Conservation (phyloP, 306 rosid genomes). For the Cicer yamashitae region DNA sequence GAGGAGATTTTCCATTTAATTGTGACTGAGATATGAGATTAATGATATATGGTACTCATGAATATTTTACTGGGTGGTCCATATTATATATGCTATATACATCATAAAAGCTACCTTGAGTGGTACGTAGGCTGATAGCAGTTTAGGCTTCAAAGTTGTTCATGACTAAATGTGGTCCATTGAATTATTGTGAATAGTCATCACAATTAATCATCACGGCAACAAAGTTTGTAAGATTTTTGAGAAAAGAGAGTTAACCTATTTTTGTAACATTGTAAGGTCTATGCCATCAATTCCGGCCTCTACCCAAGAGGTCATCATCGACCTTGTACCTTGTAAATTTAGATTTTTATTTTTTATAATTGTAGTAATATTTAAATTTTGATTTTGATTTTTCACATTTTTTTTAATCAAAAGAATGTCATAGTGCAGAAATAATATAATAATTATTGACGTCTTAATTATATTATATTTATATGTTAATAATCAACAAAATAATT, state of each 20-base stretch:
- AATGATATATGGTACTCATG: too few species aligned
- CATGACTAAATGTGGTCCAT: constrained; percentile 12
- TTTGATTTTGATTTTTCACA: too few species aligned
- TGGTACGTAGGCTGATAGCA: background rate
- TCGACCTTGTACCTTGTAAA: constrained; percentile 19
- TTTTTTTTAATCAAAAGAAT: too few species aligned
- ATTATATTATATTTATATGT: too few species aligned
- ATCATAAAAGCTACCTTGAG: constrained; percentile 18
- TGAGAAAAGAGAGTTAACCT: constrained; percentile 4
- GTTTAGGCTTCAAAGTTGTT: constrained; percentile 33
- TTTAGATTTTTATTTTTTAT: background rate
- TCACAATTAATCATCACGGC: constrained; percentile 5
- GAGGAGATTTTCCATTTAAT: too few species aligned
- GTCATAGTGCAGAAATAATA: too few species aligned
- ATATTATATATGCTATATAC: background rate
- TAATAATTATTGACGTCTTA: too few species aligned
- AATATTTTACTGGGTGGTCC: background rate
- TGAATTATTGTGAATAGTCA: constrained; percentile 22
- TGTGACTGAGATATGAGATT: too few species aligned
- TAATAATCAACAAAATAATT: too few species aligned
- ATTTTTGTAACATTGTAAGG: background rate
- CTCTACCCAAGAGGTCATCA: constrained; percentile 9
- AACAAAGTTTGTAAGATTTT: constrained; percentile 11
- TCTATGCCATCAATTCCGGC: background rate
- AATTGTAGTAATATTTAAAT: too few species aligned